Base-by-base conservation (phyloP, 176 grass and related monocot genomes). In the Guadua angustifolia region DNA sequence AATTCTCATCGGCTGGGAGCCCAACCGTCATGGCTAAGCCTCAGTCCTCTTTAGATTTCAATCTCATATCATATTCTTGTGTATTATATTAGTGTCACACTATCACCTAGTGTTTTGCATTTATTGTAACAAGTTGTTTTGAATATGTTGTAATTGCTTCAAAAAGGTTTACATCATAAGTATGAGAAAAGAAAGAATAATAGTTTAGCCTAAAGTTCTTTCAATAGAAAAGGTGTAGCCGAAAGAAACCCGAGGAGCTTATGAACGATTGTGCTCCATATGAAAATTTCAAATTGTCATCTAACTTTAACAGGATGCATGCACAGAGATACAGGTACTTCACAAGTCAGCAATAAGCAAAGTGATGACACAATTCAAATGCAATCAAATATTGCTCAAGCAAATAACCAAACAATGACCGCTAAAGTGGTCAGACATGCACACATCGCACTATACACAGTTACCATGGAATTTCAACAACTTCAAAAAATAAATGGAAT, bases 71-170 rank as follows among this genome's bases (percentile, higher is more conserved):
- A 66, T 5, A 58, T 81, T 76, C 43, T 60, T 87, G 85, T 88
- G 81, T 63, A 88, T 85, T 78, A 82, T 50, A 62, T 66, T 78
- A 83, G 50, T 43, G 60, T 58, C 52, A 49, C 82, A 79, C 6
- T 12, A 35, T 69, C 59, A 49, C 38, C 66, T 67, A 85, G 66
- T 59, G 18, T 86, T 86, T 75, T 81, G 45, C 39, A 88, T 79
- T 69, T 79, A 5, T 46, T 69, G 74, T 73, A 86, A 65, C 22
- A 86, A 77, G 55, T 73, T 86, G 66, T 52, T 78, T 81, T 50
- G 26, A 51, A 73, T 73, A 51, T 66, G 38, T 36, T 80, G 80
- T 90, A 90, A 87, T 66, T 11, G 77, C 44, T 19, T 63, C 15
- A 79, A 68, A 18, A 79, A 79, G 66, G 18, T 77, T 75, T 62